phyloP scores from a whole-genome alignment of 176 grass and related monocot species.

The Olyra latifolia region DNA sequence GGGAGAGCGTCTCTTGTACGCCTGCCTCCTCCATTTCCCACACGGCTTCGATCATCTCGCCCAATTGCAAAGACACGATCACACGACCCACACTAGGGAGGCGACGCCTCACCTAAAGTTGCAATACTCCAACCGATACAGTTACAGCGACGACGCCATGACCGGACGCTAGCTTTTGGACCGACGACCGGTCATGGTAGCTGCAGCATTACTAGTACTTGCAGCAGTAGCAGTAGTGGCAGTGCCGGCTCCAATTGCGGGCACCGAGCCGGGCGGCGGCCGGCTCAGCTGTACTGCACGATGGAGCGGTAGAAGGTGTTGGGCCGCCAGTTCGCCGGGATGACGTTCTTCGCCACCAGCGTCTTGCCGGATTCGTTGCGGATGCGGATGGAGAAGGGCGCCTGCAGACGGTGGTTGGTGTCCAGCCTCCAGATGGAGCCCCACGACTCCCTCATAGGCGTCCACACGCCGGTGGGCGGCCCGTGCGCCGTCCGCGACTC shows the following conservation, averaged over 20 bases:
- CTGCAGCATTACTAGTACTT: neutral
- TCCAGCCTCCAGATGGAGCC: slow-evolving; percentile 71
- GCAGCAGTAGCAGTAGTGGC: neutral
- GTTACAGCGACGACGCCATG: neutral
- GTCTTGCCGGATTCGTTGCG: slow-evolving; percentile 76
- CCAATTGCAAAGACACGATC: neutral
- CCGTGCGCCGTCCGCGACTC: slow-evolving; percentile 42
- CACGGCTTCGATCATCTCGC: slow-evolving; percentile 5
- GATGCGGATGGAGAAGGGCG: slow-evolving; percentile 77
- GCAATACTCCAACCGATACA: slow-evolving; percentile 6
- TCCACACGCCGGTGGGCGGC: slow-evolving; percentile 39
- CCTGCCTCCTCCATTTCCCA: slow-evolving; percentile 70
- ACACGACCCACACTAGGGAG: neutral
- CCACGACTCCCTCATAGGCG: slow-evolving; percentile 73
- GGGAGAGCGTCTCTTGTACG: slow-evolving; percentile 62
- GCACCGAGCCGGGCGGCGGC: neutral
- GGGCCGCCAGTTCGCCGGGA: slow-evolving; percentile 77
- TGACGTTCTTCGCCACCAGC: slow-evolving; percentile 62
- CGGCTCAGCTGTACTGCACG: slow-evolving; percentile 69
- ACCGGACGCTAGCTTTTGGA: neutral
- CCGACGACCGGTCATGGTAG: slow-evolving; percentile 1
- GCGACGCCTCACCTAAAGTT: slow-evolving; percentile 33
- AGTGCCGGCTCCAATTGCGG: neutral
- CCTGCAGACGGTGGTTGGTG: slow-evolving; percentile 54
- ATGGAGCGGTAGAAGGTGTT: slow-evolving; percentile 73